A percentile compares a stretch with the other conserved stretches of the same genome.
Conservation (phyloP, 768 basidiomycete genomes). For the Austroboletus eburneus region DNA sequence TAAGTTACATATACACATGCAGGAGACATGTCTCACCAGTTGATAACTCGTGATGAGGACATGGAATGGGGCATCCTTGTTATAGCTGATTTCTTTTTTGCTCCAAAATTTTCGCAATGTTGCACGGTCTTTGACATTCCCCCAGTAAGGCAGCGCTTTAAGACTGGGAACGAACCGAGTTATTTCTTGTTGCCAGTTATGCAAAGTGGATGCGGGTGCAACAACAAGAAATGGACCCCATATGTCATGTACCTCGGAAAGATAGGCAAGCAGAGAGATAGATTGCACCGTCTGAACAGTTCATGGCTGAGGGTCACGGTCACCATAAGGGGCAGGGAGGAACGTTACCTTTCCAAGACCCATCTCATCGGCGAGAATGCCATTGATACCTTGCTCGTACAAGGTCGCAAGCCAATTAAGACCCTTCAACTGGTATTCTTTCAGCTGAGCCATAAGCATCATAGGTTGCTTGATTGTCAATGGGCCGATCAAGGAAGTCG, state of each 20-base stretch:
- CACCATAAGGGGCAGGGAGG: constrained; percentile 7
- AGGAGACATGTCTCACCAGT: constrained; percentile 48
- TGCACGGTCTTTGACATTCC: constrained; percentile 91
- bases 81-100: constrained; percentile 93
- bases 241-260: constrained; percentile 95
- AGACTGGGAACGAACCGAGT: constrained; percentile 91
- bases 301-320: not conserved
- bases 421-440: constrained; percentile 98
- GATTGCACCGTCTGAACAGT: constrained; percentile 85
- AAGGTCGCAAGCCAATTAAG: constrained; percentile 96
- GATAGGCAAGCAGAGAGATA: constrained; percentile 90
- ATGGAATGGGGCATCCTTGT: constrained; percentile 94
- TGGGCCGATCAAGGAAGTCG: constrained; percentile 80
- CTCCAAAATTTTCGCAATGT: constrained; percentile 97
- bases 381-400: constrained; percentile 99
- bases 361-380: constrained; percentile 99
- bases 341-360: constrained; percentile 76
- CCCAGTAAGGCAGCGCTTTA: constrained; percentile 98
- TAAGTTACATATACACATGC: constrained; percentile 1
- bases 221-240: constrained; percentile 99
- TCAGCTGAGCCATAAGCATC: constrained; percentile 94
- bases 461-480: constrained; percentile 87
- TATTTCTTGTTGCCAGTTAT: constrained; percentile 99
- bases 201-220: constrained; percentile 93
- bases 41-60: constrained; percentile 97